Conservation (phyloP, 306 rosid species). For the Lagenaria siceraria region DNA sequence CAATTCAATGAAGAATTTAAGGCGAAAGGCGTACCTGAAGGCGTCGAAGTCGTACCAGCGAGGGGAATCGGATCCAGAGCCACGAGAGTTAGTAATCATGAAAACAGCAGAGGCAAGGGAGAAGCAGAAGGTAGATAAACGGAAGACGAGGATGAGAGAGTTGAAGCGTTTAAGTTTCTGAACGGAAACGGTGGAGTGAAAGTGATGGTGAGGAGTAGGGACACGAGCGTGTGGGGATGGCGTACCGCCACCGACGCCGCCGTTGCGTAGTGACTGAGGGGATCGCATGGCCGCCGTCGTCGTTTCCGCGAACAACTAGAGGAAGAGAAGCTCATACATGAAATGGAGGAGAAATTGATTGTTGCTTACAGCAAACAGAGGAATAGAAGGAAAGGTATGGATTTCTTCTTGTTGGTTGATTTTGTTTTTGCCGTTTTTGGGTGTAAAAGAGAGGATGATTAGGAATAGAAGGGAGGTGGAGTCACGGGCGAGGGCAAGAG, state of each 20-base stretch:
- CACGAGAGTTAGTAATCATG: constrained; percentile 72
- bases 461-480: not conserved
- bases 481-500: constrained; percentile 32
- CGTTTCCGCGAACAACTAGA: not conserved
- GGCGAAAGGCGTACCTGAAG: constrained; percentile 46
- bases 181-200: constrained; percentile 80
- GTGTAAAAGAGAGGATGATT: constrained; percentile 3
- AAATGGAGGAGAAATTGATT: not conserved
- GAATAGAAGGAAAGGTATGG: not conserved
- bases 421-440: not conserved
- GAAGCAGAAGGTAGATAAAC: constrained; percentile 66
- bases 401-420: not conserved
- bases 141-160: constrained; percentile 61
- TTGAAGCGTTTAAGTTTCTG: constrained; percentile 87
- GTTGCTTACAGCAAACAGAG: no score
- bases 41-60: constrained; percentile 84
- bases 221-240: constrained; percentile 22
- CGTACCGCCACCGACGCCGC: constrained; percentile 12
- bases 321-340: constrained; percentile 4
- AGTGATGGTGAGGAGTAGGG: constrained; percentile 26
- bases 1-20: no score
- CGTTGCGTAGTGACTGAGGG: constrained; percentile 50
- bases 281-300: constrained; percentile 46
- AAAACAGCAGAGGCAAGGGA: constrained; percentile 64
- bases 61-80: constrained; percentile 40